Base-by-base conservation (phyloP, 2,329 filamentous ascomycete genomes). In the Ceratocystiopsis sp. region DNA sequence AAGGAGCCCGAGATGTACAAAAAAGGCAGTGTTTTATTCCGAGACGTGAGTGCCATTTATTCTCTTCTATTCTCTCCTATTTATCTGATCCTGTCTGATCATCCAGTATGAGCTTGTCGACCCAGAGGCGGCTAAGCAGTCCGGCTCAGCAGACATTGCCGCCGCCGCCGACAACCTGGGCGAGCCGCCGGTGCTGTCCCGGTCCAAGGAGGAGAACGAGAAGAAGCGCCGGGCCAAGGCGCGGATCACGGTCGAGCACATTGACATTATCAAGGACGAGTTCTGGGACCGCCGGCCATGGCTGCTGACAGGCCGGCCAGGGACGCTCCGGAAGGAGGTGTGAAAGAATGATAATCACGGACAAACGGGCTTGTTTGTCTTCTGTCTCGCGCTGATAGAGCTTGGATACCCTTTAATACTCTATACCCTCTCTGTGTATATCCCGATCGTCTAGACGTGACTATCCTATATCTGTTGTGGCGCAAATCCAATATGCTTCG, bases 191-290 rank as follows among this genome's bases (percentile, higher is more conserved):
- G 63, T 69, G 37, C 66, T 78, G 49, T 86, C 82, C 37, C 89
- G 80, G 55, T 82, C 80, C n/a, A 84, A 93, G 54, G 64, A 69
- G 17, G 84, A 95, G 45, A 93, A 82, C 53, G 78, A 93, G 49
- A 79, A 70, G 56, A 96, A 94, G 65, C 71, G 76, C 49, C 73
- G 81, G 43, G 70, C 73, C 46, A 95, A 94, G 59, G 87, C 86
- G 1, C 71, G 71, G 42, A 78, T 98, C 38, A 73, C 84, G 34
- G 69, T 93, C 35, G 79, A 87, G 55, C 86, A 96, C 64, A 63
- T 91, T 46, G 91, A 98, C 62, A 83, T 98, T 53, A 96, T 98
- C 61, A 86, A 82, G 53, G 84, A 96, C 59, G 82, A 84, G 4
- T 98, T 98, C 57, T 98, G 91, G 91, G 71, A 84, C 49, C 71